Conservation (phyloP, 1,284 basidiomycete species). For the Chalciporus sp. region DNA sequence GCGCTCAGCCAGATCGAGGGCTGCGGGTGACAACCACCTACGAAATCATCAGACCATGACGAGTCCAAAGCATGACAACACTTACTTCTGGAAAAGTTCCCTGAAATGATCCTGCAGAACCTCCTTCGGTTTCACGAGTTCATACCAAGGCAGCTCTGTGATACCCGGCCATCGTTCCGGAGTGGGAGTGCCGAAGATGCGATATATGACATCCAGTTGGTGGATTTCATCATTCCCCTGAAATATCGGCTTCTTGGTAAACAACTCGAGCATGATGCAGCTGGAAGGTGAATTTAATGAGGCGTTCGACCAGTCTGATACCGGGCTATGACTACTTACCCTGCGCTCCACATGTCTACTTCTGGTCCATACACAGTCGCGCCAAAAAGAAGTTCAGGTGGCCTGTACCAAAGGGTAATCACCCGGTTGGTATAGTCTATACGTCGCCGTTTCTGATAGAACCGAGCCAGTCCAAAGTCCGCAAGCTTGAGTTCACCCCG, state of each 20-base stretch:
- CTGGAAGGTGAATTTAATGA: constrained; percentile 42
- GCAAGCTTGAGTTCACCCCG: constrained; percentile 93
- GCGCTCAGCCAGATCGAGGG: constrained; percentile 81
- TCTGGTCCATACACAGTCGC: constrained; percentile 97
- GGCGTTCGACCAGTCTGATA: neutral
- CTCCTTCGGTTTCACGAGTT: constrained; percentile 91
- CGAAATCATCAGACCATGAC: constrained; percentile 8
- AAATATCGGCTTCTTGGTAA: constrained; percentile 92
- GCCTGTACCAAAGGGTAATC: constrained; percentile 98
- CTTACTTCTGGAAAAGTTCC: constrained; percentile 79
- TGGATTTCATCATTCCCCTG: constrained; percentile 97
- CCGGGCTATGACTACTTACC: constrained; percentile 49
- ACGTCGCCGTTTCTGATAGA: constrained; percentile 88
- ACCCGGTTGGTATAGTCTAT: constrained; percentile 99
- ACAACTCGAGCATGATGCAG: constrained; percentile 98
- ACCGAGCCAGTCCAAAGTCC: constrained; percentile 97
- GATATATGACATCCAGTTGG: constrained; percentile 92
- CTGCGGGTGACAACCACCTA: constrained; percentile 84
- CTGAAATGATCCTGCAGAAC: constrained; percentile 72
- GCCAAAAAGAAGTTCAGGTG: constrained; percentile 94
- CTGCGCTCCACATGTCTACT: constrained; percentile 99
- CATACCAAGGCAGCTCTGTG: constrained; percentile 92
- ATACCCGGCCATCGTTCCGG: constrained; percentile 84
- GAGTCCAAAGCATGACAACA: constrained; percentile 4
- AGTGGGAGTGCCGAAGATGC: constrained; percentile 87